Evolutionary conservation across 1,284 basidiomycete genomes (phyloP).

Genomic region (Rhodotorula sp.): DNA sequence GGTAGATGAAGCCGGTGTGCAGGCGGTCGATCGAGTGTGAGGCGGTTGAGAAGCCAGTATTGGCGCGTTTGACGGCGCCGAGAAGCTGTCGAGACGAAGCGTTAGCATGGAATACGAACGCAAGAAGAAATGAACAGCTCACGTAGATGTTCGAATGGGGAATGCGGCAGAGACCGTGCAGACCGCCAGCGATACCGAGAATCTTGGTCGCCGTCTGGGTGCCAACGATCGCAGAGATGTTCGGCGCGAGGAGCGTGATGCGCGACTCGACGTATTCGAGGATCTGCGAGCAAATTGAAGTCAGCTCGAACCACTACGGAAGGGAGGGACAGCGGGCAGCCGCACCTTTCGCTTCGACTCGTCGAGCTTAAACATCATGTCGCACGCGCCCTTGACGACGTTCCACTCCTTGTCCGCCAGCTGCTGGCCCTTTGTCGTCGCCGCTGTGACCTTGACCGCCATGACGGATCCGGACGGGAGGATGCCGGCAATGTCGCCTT

Average conservation of each 20-base stretch:
- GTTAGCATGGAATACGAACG: background rate
- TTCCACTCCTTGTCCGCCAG: constrained; percentile 72
- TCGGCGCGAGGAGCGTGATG: constrained; percentile 97
- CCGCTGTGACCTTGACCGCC: constrained; percentile 94
- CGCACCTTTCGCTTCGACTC: constrained; percentile 77
- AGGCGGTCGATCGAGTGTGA: constrained; percentile 65
- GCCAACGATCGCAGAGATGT: constrained; percentile 95
- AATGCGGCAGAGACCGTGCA: constrained; percentile 87
- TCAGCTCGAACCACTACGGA: background rate
- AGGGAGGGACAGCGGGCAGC: background rate
- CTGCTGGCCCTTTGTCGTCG: constrained; percentile 76
- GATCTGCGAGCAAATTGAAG: constrained; percentile 59
- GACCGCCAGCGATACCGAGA: constrained; percentile 92
- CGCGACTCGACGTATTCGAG: constrained; percentile 98
- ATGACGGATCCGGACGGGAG: constrained; percentile 90
- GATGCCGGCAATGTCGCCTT: constrained; percentile 77
- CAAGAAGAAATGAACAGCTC: constrained; percentile 48
- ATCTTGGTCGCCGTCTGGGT: constrained; percentile 97
- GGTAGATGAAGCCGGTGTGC: constrained; percentile 97
- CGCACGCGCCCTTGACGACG: constrained; percentile 78
- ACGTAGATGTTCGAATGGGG: constrained; percentile 95
- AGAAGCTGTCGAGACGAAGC: constrained; percentile 63
- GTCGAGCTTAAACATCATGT: constrained; percentile 82
- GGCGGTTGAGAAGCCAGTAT: constrained; percentile 72
- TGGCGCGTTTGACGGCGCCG: constrained; percentile 86